Evolutionary conservation across 345 rosid species (phyloP).

Genomic region (Ceriops tagal): DNA sequence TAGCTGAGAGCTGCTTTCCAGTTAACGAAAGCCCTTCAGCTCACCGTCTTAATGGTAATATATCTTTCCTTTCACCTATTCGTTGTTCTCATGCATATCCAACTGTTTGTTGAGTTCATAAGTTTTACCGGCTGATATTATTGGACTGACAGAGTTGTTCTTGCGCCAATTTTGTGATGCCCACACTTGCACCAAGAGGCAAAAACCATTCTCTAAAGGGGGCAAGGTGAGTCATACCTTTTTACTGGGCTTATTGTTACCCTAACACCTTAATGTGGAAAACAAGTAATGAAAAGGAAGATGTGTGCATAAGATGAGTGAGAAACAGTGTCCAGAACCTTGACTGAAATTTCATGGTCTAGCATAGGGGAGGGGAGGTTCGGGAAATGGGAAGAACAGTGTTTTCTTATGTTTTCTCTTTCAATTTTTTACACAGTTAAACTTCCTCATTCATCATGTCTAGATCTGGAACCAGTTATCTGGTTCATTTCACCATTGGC

Average conservation of each 20-base stretch:
- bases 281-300: not conserved
- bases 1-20: slow-evolving; percentile 29
- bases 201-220: slow-evolving; percentile 24
- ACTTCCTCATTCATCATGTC: too few species aligned
- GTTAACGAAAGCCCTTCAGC: slow-evolving; percentile 28
- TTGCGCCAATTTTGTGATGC: slow-evolving; percentile 35
- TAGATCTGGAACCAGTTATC: too few species aligned
- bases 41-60: slow-evolving; percentile 25
- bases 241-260: not conserved
- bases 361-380: not conserved
- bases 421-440: too few species aligned
- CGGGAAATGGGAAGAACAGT: not conserved
- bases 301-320: not conserved
- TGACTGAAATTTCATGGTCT: not conserved
- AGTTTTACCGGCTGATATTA: not conserved
- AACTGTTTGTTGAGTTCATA: slow-evolving; percentile 3
- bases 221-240: slow-evolving; percentile 20
- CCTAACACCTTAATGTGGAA: not conserved
- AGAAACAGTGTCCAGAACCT: not conserved
- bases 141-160: slow-evolving; percentile 20
- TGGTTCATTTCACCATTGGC: not conserved
- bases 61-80: slow-evolving; percentile 11
- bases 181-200: slow-evolving; percentile 24
- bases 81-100: not conserved
- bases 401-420: too few species aligned